Evolutionary conservation across 208 protist genomes (phyloP).

Genomic region (Herpetomonas tarakana): DNA sequence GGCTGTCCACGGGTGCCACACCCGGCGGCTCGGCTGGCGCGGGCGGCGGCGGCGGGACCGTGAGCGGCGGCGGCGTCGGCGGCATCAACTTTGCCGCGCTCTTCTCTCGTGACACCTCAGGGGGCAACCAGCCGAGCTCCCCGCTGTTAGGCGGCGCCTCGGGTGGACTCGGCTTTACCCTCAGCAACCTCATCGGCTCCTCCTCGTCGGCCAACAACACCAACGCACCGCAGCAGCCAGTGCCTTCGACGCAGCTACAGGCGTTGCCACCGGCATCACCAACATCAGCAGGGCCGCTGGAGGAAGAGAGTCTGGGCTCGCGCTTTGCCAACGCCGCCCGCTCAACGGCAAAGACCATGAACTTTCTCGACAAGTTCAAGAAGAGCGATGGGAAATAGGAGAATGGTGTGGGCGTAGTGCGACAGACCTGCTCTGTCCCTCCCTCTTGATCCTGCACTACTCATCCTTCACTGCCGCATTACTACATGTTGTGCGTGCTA

Average conservation of each 20-base stretch:
- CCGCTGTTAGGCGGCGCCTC: background rate
- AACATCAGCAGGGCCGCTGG: background rate
- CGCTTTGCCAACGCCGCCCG: slow-evolving; percentile 57
- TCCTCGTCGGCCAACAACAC: no score
- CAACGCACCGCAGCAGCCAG: background rate
- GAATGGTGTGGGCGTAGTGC: background rate
- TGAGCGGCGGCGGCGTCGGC: slow-evolving; percentile 8
- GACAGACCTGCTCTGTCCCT: background rate
- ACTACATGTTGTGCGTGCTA: no score
- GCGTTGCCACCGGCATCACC: background rate
- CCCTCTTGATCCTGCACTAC: background rate
- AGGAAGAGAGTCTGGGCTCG: slow-evolving; percentile 45
- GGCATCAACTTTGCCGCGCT: slow-evolving; percentile 51
- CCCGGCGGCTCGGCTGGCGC: slow-evolving; percentile 4
- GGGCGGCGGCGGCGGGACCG: background rate
- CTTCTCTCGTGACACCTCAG: slow-evolving; percentile 35
- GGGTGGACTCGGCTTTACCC: background rate
- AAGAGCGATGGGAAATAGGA: slow-evolving; percentile 26
- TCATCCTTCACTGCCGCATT: no score
- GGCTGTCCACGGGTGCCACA: slow-evolving; percentile 32
- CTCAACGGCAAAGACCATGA: slow-evolving; percentile 62
- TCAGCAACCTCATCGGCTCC: background rate
- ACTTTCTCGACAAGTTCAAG: slow-evolving; percentile 73
- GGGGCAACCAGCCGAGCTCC: background rate
- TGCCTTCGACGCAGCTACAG: no score